Evolutionary conservation across 805 yeast genomes (phyloP), one percentile per base, ranked within the genome.

Genomic region (Lachancea nothofagi): DNA sequence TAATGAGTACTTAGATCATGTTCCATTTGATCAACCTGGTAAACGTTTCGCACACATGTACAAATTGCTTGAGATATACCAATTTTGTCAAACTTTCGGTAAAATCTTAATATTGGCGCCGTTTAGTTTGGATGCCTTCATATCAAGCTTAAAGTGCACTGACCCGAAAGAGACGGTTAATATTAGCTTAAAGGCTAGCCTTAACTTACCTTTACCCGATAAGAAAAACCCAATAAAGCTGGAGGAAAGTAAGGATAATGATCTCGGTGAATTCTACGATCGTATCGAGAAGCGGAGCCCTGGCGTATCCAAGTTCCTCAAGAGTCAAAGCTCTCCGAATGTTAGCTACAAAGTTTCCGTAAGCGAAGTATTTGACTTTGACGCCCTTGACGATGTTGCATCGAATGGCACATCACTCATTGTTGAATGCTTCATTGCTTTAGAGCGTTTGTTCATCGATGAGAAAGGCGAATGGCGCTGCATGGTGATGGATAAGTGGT

Each of bases 391-490:
- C 21, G 50, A 52, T 21, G 37, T 50, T 5, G 49, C 54, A 24
- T 38, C 45, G 17, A 54, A 49, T 23, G 63, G 59, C 8, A 24
- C 55, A 6, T 51, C 49, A 6, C 35, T 61, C 21, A 15, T 58
- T 1, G 45, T 61, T 2, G 66, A 62, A 37, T 39, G 48, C 10
- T 54, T 60, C 33, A 46, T 49, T n/a, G 49, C 57, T 1, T 37
- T 62, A 20, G 40, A 61, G 25, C 50, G 64, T 5, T 43, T 62
- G 17, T 61, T 62, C 26, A 50, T 61, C 7, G 47, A 57, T 38
- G 64, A 57, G 33, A 45, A 48, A 12, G 65, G 65, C 6, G 57
- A 60, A 22, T 62, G 65, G 66, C 38, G 42, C 15, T 50, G 53
- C 17, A 32, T 55, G 8, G 51, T 61, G 1, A 43, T 50, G 13